Conservation (phyloP, 1,139 yeast genomes). For the Pichia cactophila region DNA sequence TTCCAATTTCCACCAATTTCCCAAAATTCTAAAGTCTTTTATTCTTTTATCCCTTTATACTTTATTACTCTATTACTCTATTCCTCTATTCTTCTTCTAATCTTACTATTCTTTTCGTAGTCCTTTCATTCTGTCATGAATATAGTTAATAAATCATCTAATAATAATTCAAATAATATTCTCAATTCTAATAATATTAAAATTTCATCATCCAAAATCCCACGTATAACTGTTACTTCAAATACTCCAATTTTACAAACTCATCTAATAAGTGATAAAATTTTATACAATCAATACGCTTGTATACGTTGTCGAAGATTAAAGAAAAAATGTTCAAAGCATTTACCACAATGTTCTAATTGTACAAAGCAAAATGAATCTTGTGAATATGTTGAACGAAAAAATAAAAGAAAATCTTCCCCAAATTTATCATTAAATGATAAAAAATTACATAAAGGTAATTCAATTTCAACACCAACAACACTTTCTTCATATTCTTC, state of each 20-base stretch:
- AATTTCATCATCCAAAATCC: neutral
- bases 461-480: neutral
- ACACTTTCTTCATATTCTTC: neutral
- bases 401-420: constrained; percentile 27
- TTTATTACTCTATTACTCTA: too few relatives aligned
- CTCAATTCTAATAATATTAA: too few relatives aligned
- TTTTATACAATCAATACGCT: constrained; percentile 27
- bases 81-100: too few relatives aligned
- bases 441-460: neutral
- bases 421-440: neutral
- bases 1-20: too few relatives aligned
- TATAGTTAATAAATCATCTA: neutral
- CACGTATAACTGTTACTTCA: neutral
- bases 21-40: neutral
- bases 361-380: constrained; percentile 33
- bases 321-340: constrained; percentile 44
- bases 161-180: too few relatives aligned
- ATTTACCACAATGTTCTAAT: constrained; percentile 37
- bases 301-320: constrained; percentile 38
- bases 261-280: neutral
- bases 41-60: neutral
- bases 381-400: constrained; percentile 41
- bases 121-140: neutral
- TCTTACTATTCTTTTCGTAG: too few relatives aligned
- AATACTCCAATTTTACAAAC: neutral